These are phyloP conservation scores for Pseudevernia furfuracea DNA, from an alignment of 495 filamentous ascomycete species.

Conservation along the genomic window DNA sequence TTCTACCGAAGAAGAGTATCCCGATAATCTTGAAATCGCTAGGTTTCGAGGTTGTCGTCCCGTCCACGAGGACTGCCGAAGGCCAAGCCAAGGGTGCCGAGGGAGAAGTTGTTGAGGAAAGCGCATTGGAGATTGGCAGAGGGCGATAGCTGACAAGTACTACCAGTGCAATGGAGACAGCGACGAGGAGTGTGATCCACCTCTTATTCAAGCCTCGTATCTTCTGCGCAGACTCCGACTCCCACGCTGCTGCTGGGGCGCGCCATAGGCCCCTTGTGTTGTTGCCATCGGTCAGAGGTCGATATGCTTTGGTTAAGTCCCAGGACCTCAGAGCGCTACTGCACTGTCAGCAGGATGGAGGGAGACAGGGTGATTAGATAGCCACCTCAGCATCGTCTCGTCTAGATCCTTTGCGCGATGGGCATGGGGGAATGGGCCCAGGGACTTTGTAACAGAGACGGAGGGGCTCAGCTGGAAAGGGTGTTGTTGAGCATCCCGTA, in stretches of 20 bases:
- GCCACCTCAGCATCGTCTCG: neutral
- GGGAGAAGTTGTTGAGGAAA: neutral
- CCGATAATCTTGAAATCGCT: conserved; percentile 36
- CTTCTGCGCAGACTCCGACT: neutral
- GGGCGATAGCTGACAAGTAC: neutral
- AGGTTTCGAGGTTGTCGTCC: conserved; percentile 26
- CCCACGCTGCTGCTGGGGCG: neutral
- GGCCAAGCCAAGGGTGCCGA: neutral
- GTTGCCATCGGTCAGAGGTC: neutral
- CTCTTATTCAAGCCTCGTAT: neutral
- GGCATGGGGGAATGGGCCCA: no score
- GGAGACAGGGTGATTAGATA: neutral
- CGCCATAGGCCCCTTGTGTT: neutral
- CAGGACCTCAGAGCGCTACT: neutral
- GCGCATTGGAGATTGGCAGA: neutral
- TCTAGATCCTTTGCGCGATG: neutral
- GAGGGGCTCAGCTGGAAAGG: no score
- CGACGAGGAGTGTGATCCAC: neutral
- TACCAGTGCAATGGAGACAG: neutral
- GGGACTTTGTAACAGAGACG: no score
- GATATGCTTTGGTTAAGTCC: neutral
- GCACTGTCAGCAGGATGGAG: neutral
- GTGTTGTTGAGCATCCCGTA: no score
- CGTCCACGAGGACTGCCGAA: neutral
- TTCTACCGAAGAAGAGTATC: conserved; percentile 35